phyloP scores from a whole-genome alignment of 495 filamentous ascomycete genomes.

The Neurospora tetraspora region DNA sequence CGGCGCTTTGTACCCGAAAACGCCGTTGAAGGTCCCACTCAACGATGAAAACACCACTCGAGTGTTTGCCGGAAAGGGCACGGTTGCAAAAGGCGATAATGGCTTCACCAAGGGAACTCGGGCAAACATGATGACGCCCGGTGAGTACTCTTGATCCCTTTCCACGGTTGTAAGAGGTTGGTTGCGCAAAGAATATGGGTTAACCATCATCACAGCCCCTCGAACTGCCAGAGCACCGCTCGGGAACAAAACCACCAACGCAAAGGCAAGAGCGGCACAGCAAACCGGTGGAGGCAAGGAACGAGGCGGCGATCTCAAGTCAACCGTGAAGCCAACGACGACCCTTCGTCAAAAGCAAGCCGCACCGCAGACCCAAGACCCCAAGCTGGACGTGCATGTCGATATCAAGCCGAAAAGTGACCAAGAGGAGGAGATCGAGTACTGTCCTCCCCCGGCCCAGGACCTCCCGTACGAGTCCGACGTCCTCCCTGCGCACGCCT shows the following conservation, averaged over 20 bases:
- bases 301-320: slow-evolving; percentile 30
- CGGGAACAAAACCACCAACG: slow-evolving; percentile 93
- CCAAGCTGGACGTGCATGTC: slow-evolving; percentile 33
- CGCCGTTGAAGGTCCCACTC: slow-evolving; percentile 70
- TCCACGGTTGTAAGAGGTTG: slow-evolving; percentile 41
- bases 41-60: slow-evolving; percentile 75
- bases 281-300: slow-evolving; percentile 37
- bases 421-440: slow-evolving; percentile 52
- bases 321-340: slow-evolving; percentile 27
- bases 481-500: slow-evolving; percentile 51
- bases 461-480: slow-evolving; percentile 70
- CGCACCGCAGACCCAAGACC: slow-evolving; percentile 33
- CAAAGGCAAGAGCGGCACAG: slow-evolving; percentile 63
- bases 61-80: slow-evolving; percentile 56
- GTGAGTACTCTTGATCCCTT: not conserved
- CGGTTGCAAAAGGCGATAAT: slow-evolving; percentile 46
- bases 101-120: slow-evolving; percentile 32
- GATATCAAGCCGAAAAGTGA: slow-evolving; percentile 21
- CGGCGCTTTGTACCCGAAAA: slow-evolving; percentile 64
- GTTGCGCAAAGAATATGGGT: slow-evolving; percentile 9
- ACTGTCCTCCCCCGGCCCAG: slow-evolving; percentile 34
- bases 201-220: slow-evolving; percentile 40
- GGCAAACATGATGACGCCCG: slow-evolving; percentile 61
- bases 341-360: slow-evolving; percentile 26
- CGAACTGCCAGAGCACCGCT: slow-evolving; percentile 63